Percentiles rank a stretch among this genome's conserved stretches.
Evolutionary conservation across 2,329 filamentous ascomycete species (phyloP).

Genomic region (Xylariaceae sp.): DNA sequence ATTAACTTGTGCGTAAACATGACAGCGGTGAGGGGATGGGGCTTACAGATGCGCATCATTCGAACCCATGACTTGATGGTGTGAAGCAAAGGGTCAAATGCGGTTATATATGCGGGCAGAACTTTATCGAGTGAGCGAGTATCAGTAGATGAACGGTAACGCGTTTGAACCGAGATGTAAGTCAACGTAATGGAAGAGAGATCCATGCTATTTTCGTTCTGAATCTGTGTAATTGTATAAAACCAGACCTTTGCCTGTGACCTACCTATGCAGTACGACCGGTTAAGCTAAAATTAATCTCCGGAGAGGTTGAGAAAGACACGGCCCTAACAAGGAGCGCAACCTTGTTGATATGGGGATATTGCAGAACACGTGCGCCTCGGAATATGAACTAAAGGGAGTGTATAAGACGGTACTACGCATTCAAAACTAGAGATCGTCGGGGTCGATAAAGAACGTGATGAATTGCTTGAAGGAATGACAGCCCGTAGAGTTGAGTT

Average conservation of each 20-base stretch:
- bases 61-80: constrained; percentile 46
- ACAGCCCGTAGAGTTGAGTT: constrained; percentile 40
- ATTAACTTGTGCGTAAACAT: constrained; percentile 34
- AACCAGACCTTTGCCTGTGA: constrained; percentile 18
- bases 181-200: constrained; percentile 13
- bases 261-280: constrained; percentile 39
- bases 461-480: constrained; percentile 40
- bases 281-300: constrained; percentile 30
- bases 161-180: constrained; percentile 30
- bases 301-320: constrained; percentile 26
- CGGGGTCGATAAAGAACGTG: constrained; percentile 37
- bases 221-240: too few relatives aligned
- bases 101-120: constrained; percentile 36
- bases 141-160: constrained; percentile 38
- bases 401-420: constrained; percentile 22
- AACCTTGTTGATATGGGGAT: constrained; percentile 27
- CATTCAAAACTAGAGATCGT: too few relatives aligned
- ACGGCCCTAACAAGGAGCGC: constrained; percentile 35
- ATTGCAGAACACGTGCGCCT: constrained; percentile 37
- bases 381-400: constrained; percentile 37
- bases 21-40: constrained; percentile 18
- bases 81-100: constrained; percentile 35
- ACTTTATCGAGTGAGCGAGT: constrained; percentile 30
- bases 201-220: constrained; percentile 26
- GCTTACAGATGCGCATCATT: constrained; percentile 52